Conservation (phyloP, 306 rosid genomes). For the Inga laurina region DNA sequence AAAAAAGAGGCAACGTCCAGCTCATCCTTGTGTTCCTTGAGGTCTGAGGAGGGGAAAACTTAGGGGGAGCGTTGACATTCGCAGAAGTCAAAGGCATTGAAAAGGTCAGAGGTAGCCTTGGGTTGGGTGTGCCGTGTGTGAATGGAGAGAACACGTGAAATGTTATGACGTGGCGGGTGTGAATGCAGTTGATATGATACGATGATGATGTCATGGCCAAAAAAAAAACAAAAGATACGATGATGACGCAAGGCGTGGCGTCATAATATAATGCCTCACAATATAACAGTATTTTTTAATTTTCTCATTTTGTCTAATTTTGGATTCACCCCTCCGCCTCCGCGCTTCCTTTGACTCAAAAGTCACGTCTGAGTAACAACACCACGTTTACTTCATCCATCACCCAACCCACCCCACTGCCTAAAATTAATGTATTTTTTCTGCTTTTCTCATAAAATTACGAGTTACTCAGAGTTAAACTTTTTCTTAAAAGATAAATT, state of each 20-base stretch:
- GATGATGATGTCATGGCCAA: not conserved
- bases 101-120: not conserved
- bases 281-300: not conserved
- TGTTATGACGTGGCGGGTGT: not conserved
- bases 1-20: not conserved
- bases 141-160: not conserved
- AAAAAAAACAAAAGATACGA: too few species aligned
- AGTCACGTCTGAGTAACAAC: not conserved
- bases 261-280: not conserved
- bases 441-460: not conserved
- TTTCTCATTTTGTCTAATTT: not conserved
- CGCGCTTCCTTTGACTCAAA: not conserved
- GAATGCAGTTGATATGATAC: not conserved
- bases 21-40: not conserved
- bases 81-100: not conserved
- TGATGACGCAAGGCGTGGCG: not conserved
- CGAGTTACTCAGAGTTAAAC: not conserved
- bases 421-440: too few species aligned
- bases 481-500: too few species aligned
- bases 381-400: not conserved
- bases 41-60: not conserved
- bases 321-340: not conserved
- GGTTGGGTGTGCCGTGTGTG: not conserved
- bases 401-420: not conserved
- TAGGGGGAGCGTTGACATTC: not conserved